Conservation (phyloP, 1,284 basidiomycete species). For the Cutaneotrichosporon daszewskae region DNA sequence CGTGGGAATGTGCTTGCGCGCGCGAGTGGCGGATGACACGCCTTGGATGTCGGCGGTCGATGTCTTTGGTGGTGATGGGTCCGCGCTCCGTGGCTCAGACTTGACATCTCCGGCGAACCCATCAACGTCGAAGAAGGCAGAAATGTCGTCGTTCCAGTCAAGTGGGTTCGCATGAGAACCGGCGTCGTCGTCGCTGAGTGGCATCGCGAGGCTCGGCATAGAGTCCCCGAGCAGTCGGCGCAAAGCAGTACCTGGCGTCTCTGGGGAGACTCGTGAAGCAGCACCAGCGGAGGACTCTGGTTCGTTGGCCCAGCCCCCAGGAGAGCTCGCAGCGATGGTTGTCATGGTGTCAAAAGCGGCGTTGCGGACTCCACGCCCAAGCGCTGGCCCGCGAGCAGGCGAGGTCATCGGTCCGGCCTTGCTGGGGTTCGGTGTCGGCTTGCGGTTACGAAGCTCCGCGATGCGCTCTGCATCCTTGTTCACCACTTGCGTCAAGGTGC, state of each 20-base stretch:
- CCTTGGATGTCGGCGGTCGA: constrained; percentile 4
- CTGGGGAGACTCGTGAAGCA: too few species aligned
- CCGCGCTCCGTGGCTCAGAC: too few species aligned
- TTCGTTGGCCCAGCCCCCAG: constrained; percentile 23
- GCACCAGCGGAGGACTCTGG: too few species aligned
- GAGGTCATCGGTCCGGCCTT: constrained; percentile 30
- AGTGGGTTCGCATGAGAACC: background rate
- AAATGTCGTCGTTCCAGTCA: constrained; percentile 30
- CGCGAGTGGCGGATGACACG: constrained; percentile 6
- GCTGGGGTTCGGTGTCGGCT: constrained; percentile 13
- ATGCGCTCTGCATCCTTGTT: constrained; percentile 39
- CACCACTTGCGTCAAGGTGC: constrained; percentile 36
- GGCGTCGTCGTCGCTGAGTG: constrained; percentile 36
- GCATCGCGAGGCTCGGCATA: constrained; percentile 35
- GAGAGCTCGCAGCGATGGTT: constrained; percentile 23
- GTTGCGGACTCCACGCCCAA: constrained; percentile 8
- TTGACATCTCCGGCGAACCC: constrained; percentile 32
- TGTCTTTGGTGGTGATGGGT: constrained; percentile 5
- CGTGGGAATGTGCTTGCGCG: background rate
- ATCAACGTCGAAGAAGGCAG: constrained; percentile 39
- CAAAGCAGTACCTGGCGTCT: background rate
- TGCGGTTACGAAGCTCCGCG: constrained; percentile 13
- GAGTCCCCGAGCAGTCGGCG: too few species aligned
- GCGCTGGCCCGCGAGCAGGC: constrained; percentile 19
- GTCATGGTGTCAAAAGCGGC: constrained; percentile 12